Base-by-base conservation (phyloP, 1,284 basidiomycete species). In the Takashimella tepidaria region DNA sequence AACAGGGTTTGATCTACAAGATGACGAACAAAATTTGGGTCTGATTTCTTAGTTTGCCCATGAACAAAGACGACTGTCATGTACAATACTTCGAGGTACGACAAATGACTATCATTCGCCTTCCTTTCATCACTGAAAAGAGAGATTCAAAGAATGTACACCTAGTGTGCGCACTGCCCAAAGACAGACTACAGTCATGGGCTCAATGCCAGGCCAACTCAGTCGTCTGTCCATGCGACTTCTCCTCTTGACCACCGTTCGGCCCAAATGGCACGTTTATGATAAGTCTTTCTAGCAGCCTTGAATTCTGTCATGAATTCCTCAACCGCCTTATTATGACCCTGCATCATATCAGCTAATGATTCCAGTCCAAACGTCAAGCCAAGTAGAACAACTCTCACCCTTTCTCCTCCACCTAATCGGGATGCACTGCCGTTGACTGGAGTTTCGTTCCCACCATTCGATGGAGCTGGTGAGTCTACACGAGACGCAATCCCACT, bases 251-350 rank as follows among this genome's bases (percentile, higher is more conserved):
- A 78, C 89, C 91, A 93, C 62, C 87, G 81, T 66, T 92, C 88
- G 19, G 84, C 83, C 87, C 89, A 93, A 70, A 93, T 86, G 3
- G 84, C 84, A 24, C 92, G 80, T 72, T 92, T 92, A 72, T 96
- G 92, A 72, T 92, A 95, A 16, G 82, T 79, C 76, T 89, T 92
- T 61, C 92, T 77, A 41, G 85, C 73, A 51, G 90, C 89, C 68
- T 86, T 90, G 78, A 92, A 95, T 68, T 91, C 85, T 66, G 80
- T 83, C 46, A 93, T 83, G 62, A 96, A 97, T 45, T 87, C 84
- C 58, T 95, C 92, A 21, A 92, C 81, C 8, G 72, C 61, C 41
- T 64, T 66, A 49, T 63, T 61, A 55, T 68, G 63, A 4, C 45
- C 49, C 63, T 66, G 57, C 16, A 21, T 16, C 25, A 19, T 19